Evolutionary conservation across 768 basidiomycete species (phyloP).

Genomic region (Russula lepida): DNA sequence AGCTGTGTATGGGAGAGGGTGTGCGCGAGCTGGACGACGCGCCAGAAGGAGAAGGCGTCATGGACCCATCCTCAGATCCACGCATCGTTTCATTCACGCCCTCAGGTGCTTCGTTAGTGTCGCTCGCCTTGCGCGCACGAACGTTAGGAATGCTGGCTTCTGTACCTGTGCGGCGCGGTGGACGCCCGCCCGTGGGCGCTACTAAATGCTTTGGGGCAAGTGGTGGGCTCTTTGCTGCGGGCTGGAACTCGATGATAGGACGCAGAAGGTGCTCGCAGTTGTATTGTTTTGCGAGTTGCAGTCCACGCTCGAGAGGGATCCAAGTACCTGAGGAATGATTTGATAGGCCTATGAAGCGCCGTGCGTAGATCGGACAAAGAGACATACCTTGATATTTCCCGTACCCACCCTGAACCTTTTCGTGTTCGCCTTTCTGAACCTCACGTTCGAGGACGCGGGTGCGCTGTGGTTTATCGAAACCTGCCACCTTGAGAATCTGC

Average conservation of each 20-base stretch:
- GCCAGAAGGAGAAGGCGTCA: constrained; percentile 84
- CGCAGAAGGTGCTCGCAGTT: constrained; percentile 80
- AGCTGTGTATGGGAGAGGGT: constrained; percentile 76
- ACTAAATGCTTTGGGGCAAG: constrained; percentile 95
- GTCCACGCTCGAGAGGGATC: constrained; percentile 91
- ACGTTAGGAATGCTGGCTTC: constrained; percentile 26
- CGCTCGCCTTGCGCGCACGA: constrained; percentile 44
- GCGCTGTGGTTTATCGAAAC: constrained; percentile 97
- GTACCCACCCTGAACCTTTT: constrained; percentile 98
- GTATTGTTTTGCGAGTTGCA: constrained; percentile 83
- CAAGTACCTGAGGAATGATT: constrained; percentile 69
- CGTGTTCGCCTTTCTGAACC: constrained; percentile 97
- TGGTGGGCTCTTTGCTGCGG: constrained; percentile 84
- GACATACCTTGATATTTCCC: constrained; percentile 95
- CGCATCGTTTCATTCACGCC: constrained; percentile 56
- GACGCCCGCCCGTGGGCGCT: constrained; percentile 49
- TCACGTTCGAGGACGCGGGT: constrained; percentile 96
- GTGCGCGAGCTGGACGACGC: constrained; percentile 85
- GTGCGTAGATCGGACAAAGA: background rate
- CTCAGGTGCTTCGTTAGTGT: constrained; percentile 40
- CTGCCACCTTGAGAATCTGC: constrained; percentile 97
- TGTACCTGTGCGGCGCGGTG: constrained; percentile 27
- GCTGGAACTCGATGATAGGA: constrained; percentile 91
- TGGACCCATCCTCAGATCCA: constrained; percentile 79
- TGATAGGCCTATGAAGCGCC: background rate